Percentiles rank a stretch among this genome's conserved stretches.
phyloP scores from a whole-genome alignment of 306 rosid species.

The Quercus cerris region DNA sequence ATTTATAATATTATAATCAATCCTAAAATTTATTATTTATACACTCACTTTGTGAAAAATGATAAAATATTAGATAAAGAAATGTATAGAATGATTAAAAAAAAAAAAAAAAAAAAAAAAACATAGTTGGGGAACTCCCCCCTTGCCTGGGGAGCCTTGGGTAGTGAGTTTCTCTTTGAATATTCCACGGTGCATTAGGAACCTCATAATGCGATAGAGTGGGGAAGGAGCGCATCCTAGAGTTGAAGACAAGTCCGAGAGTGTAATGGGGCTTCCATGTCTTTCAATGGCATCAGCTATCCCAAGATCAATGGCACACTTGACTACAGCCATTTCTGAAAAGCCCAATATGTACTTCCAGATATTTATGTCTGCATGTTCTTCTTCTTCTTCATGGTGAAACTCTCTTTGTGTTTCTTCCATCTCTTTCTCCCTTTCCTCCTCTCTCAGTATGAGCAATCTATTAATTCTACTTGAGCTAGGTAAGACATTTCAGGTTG shows the following conservation, averaged over 20 bases:
- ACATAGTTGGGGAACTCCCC: too few relatives aligned
- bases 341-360: constrained; percentile 60
- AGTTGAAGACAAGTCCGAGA: constrained; percentile 43
- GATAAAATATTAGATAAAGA: too few relatives aligned
- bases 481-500: neutral
- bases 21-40: too few relatives aligned
- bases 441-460: neutral
- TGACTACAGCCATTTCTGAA: constrained; percentile 53
- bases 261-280: constrained; percentile 46
- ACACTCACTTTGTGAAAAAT: too few relatives aligned
- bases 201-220: constrained; percentile 46
- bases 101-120: too few relatives aligned
- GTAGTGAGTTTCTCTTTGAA: constrained; percentile 30
- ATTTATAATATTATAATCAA: too few relatives aligned
- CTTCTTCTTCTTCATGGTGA: constrained; percentile 26
- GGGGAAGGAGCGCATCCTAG: constrained; percentile 27
- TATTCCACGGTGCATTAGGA: constrained; percentile 35
- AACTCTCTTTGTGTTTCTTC: constrained; percentile 11
- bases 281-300: constrained; percentile 60
- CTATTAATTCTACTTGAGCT: neutral
- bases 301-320: constrained; percentile 64
- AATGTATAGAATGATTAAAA: too few relatives aligned
- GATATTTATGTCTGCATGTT: constrained; percentile 25
- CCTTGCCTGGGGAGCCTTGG: neutral
- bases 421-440: constrained; percentile 4